Percentiles rank a stretch among this genome's conserved stretches.
Evolutionary conservation across 768 basidiomycete genomes (phyloP).

Genomic region (Rhodotorula graminis): DNA sequence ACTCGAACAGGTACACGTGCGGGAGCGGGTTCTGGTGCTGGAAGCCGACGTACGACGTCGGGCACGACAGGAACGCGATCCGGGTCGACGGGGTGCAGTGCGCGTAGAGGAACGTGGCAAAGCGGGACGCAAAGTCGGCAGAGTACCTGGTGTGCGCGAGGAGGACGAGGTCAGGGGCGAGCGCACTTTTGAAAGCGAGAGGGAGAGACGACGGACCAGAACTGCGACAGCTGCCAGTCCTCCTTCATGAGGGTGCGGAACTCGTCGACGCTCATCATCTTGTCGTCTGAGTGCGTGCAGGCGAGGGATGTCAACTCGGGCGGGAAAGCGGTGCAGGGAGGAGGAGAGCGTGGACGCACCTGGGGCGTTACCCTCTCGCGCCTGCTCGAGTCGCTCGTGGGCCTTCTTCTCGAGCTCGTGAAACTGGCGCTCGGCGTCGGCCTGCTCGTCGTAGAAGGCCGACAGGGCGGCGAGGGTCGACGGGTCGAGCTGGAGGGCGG

Average conservation of each 20-base stretch:
- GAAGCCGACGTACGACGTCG: conserved; percentile 42
- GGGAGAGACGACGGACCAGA: background rate
- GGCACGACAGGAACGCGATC: conserved; percentile 43
- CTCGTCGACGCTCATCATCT: conserved; percentile 39
- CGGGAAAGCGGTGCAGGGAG: background rate
- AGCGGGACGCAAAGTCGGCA: conserved; percentile 33
- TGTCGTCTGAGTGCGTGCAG: conserved; percentile 10
- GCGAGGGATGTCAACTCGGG: background rate
- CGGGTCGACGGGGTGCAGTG: conserved; percentile 11
- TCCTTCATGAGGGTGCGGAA: conserved; percentile 30
- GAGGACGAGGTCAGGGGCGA: background rate
- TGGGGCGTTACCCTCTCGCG: conserved; percentile 6
- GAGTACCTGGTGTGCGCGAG: conserved; percentile 37
- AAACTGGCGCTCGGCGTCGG: conserved; percentile 35
- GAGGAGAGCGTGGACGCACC: background rate
- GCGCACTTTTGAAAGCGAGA: background rate
- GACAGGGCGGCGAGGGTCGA: conserved; percentile 38
- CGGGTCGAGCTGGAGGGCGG: conserved; percentile 40
- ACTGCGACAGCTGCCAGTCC: conserved; percentile 4
- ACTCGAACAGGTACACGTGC: conserved; percentile 39
- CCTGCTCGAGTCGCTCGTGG: conserved; percentile 2
- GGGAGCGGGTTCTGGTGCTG: conserved; percentile 35
- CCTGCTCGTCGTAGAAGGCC: conserved; percentile 33
- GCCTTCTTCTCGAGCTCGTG: conserved; percentile 31
- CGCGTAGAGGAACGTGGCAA: conserved; percentile 37